These are phyloP conservation scores for Trametes pubescens DNA, from an alignment of 1,284 basidiomycete genomes.

Conservation along the genomic window DNA sequence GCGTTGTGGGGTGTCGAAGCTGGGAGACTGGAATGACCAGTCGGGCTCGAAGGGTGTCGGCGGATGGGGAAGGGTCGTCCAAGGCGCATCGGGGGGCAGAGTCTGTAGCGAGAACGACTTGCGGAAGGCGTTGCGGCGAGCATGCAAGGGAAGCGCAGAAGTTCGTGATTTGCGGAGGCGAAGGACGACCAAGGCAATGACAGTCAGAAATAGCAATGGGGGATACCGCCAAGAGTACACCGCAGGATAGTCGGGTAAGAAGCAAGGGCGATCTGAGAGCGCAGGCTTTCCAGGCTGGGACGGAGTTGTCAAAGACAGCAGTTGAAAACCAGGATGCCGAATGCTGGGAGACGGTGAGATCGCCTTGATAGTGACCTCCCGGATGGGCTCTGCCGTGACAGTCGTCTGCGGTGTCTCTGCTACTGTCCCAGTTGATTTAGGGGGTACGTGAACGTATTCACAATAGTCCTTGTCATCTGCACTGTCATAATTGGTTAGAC, in stretches of 20 bases:
- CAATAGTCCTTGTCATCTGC: slow-evolving; percentile 93
- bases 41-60: slow-evolving; percentile 62
- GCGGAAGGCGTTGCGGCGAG: slow-evolving; percentile 17
- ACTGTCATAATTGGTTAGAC: slow-evolving; percentile 47
- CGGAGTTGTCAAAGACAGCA: slow-evolving; percentile 75
- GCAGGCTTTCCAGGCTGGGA: slow-evolving; percentile 35
- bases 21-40: slow-evolving; percentile 28
- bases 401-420: not conserved
- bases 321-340: slow-evolving; percentile 82
- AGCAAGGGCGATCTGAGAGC: slow-evolving; percentile 55
- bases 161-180: slow-evolving; percentile 50
- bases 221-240: slow-evolving; percentile 59
- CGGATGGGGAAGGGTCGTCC: slow-evolving; percentile 38
- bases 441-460: slow-evolving; percentile 61
- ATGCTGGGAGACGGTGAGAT: slow-evolving; percentile 86
- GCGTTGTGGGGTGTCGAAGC: slow-evolving; percentile 14
- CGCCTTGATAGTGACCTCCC: slow-evolving; percentile 82
- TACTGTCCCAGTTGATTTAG: slow-evolving; percentile 48
- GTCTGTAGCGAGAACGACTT: slow-evolving; percentile 58
- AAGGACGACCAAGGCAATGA: slow-evolving; percentile 39
- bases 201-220: slow-evolving; percentile 50
- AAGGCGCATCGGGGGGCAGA: slow-evolving; percentile 61
- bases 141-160: slow-evolving; percentile 56
- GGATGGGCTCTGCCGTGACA: slow-evolving; percentile 36
- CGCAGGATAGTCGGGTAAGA: slow-evolving; percentile 61